Base-by-base conservation (phyloP, 2,329 filamentous ascomycete genomes). In the Fusarium cicatricum region DNA sequence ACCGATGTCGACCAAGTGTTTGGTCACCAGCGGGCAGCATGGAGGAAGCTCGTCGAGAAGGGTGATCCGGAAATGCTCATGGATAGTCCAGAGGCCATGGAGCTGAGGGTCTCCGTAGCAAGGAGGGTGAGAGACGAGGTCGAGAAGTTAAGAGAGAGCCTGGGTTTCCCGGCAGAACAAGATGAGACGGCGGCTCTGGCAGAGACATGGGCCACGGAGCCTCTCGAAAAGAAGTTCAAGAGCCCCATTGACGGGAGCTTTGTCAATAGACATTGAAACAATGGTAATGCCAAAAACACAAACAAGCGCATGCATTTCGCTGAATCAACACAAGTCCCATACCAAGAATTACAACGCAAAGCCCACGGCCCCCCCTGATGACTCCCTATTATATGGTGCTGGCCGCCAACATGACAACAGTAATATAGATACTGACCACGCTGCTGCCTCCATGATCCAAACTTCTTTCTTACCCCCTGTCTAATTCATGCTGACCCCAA, bases 51-150 rank as follows among this genome's bases (percentile, higher is more conserved):
- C 68, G 82, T 86, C 8, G 67, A 67, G 28, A 71, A 66, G 55
- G 71, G 82, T 62, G 80, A 85, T 65, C 76, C 78, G 60, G 75
- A 86, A 67, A 73, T 62, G 17, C 67, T 78, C 58, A 73, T 77
- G 60, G 62, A 72, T 28, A 66, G 69, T 9, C 66, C 66, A 11
- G 92, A 97, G 75, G 94, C 91, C 1, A 82, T 90, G 47, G 82
- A 87, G 64, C 62, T 80, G 28, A 72, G 95, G 54, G 86, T 90
- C 48, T 91, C 97, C 73, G 91, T 94, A 42, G 92, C 94, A 2
- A 82, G 82, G 72, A 83, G 88, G 55, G 85, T 98, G 29, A 83
- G 95, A 42, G 83, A 90, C 50, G 90, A 96, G 71, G 89, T 99
- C 3, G 75, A 94, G 45, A 91, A 91, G 67, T 82, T 98, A 17